Evolutionary conservation across 148 eudicot genomes (phyloP).

Genomic region (Rheum nobile): DNA sequence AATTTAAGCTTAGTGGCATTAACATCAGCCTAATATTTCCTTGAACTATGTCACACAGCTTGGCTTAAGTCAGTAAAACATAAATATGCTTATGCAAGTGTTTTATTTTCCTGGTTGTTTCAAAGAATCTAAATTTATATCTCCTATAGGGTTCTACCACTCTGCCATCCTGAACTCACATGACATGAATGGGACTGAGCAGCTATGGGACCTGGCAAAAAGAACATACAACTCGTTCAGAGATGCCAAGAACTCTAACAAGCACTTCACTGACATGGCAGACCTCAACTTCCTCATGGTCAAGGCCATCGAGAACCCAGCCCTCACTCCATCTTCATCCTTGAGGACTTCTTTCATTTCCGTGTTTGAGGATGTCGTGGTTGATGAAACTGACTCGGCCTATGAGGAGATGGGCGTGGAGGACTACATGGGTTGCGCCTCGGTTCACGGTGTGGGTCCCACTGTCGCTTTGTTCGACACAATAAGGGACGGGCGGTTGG

Average conservation of each 20-base stretch:
- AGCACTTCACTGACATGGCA: constrained; percentile 83
- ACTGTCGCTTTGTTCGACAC: constrained; percentile 71
- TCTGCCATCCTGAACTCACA: constrained; percentile 74
- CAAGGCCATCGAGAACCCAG: constrained; percentile 81
- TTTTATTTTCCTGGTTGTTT: background rate
- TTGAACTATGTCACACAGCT: background rate
- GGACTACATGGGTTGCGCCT: constrained; percentile 73
- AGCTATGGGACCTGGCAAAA: constrained; percentile 64
- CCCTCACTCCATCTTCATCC: constrained; percentile 74
- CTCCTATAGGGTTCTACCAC: constrained; percentile 65
- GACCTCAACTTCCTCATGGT: constrained; percentile 88
- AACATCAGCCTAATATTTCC: background rate
- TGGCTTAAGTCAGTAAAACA: no score
- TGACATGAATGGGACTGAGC: constrained; percentile 59
- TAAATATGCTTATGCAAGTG: background rate
- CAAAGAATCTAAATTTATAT: background rate
- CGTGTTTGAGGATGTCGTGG: constrained; percentile 60
- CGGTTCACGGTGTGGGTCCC: constrained; percentile 79
- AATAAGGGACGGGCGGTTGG: constrained; percentile 49
- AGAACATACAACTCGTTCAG: constrained; percentile 40
- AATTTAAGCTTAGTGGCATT: background rate
- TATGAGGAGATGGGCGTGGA: constrained; percentile 34
- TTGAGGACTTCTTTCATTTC: constrained; percentile 71
- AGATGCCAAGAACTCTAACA: constrained; percentile 50
- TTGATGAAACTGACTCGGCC: constrained; percentile 26